phyloP scores from a whole-genome alignment of 2,329 filamentous ascomycete genomes.

The Davidsoniella virescens region DNA sequence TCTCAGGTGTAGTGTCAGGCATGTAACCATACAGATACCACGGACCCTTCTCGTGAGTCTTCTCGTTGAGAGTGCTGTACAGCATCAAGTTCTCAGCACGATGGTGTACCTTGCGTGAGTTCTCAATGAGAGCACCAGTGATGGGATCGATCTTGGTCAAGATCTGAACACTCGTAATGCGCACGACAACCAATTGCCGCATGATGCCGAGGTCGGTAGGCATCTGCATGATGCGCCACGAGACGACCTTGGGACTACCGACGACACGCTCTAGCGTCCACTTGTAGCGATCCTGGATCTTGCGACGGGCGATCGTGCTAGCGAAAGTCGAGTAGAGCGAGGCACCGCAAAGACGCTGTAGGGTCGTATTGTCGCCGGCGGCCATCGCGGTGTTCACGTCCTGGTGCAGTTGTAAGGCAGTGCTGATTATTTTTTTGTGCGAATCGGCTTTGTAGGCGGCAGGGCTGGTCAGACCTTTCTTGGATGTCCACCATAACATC shows the following conservation, averaged over 20 bases:
- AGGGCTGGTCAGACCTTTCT: conserved; percentile 25
- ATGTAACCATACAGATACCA: conserved; percentile 54
- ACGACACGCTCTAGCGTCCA: conserved; percentile 35
- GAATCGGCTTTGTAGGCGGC: conserved; percentile 28
- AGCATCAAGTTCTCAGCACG: conserved; percentile 51
- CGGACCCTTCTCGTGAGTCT: conserved; percentile 29
- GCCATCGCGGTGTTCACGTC: conserved; percentile 47
- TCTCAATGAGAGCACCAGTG: conserved; percentile 26
- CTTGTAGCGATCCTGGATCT: conserved; percentile 25
- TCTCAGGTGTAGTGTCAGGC: conserved; percentile 33
- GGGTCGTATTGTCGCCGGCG: conserved; percentile 32
- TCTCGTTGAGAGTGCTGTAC: conserved; percentile 29
- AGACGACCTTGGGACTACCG: conserved; percentile 33
- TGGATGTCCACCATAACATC: conserved; percentile 29
- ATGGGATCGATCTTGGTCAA: conserved; percentile 26
- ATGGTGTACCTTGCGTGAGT: conserved; percentile 33
- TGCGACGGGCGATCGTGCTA: conserved; percentile 36
- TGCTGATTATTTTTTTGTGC: conserved; percentile 28
- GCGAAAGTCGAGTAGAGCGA: conserved; percentile 35
- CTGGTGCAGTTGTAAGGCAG: conserved; percentile 42
- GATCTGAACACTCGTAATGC: conserved; percentile 39
- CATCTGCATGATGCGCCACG: conserved; percentile 35
- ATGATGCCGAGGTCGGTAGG: conserved; percentile 23
- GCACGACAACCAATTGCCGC: conserved; percentile 44
- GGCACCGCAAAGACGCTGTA: conserved; percentile 37